phyloP scores from a whole-genome alignment of 768 basidiomycete species.

The Clitopilus passeckerianus region DNA sequence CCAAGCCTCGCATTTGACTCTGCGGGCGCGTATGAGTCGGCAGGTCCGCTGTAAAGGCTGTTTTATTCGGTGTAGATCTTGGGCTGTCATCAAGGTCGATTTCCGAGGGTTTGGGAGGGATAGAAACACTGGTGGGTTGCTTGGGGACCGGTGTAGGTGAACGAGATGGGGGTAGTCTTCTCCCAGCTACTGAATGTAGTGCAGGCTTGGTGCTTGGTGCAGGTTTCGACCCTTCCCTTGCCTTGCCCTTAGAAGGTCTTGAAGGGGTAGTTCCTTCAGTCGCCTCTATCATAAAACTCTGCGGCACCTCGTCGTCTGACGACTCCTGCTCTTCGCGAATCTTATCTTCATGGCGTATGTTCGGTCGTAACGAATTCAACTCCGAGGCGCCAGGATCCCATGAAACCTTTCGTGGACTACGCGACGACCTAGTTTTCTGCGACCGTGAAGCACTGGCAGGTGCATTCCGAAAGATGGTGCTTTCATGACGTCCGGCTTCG shows the following conservation, averaged over 20 bases:
- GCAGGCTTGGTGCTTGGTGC: slow-evolving; percentile 15
- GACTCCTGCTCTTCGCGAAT: slow-evolving; percentile 53
- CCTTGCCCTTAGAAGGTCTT: slow-evolving; percentile 18
- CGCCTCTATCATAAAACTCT: slow-evolving; percentile 83
- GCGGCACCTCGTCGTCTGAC: slow-evolving; percentile 78
- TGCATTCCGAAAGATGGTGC: slow-evolving; percentile 30
- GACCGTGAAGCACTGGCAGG: slow-evolving; percentile 13
- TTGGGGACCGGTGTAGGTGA: slow-evolving; percentile 26
- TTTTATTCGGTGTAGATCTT: slow-evolving; percentile 11
- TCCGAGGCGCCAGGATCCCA: slow-evolving; percentile 56
- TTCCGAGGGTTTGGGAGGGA: slow-evolving; percentile 65
- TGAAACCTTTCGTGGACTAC: slow-evolving; percentile 48
- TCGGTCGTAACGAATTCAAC: slow-evolving; percentile 59
- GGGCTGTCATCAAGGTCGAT: slow-evolving; percentile 35
- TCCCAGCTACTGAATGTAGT: slow-evolving; percentile 43
- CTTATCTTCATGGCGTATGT: slow-evolving; percentile 65
- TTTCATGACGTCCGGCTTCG: slow-evolving; percentile 54
- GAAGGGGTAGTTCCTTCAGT: slow-evolving; percentile 34
- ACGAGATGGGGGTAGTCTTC: slow-evolving; percentile 34
- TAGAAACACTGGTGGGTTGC: slow-evolving; percentile 34
- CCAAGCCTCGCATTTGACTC: slow-evolving; percentile 63
- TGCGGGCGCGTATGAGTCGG: slow-evolving; percentile 26
- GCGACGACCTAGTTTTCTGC: slow-evolving; percentile 25
- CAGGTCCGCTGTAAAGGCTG: slow-evolving; percentile 16
- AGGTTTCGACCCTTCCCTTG: slow-evolving; percentile 9